Conservation (phyloP, 305 asterid genomes). For the Solanum hybrid region DNA sequence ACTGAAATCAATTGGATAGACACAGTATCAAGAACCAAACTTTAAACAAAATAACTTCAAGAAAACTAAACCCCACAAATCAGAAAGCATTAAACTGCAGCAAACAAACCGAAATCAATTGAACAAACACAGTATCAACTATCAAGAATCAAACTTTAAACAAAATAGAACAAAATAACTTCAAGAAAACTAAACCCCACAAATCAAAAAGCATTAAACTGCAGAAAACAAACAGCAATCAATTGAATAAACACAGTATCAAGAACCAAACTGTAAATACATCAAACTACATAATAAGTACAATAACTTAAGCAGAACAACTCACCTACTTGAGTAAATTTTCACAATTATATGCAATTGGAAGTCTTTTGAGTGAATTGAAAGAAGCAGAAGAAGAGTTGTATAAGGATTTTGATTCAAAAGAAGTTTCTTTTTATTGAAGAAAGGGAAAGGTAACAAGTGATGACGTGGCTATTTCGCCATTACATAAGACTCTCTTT, state of each 20-base stretch:
- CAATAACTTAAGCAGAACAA: not conserved
- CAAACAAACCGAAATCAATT: not conserved
- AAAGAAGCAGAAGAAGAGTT: not conserved
- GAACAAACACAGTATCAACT: not conserved
- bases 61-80: not conserved
- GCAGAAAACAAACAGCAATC: not conserved
- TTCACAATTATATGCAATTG: not conserved
- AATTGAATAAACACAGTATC: not conserved
- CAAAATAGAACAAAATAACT: not conserved
- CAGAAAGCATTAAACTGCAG: not conserved
- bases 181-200: not conserved
- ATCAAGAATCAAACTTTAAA: not conserved
- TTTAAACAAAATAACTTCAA: not conserved
- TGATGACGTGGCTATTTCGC: slow-evolving; percentile 13
- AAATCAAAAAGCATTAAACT: not conserved
- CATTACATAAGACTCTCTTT: not conserved
- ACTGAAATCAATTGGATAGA: not conserved
- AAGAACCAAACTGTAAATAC: not conserved
- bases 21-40: not conserved
- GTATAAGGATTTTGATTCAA: not conserved
- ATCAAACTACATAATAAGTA: not conserved
- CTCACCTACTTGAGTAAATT: not conserved
- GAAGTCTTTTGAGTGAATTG: not conserved
- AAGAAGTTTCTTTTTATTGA: slow-evolving; percentile 3
- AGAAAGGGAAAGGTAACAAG: slow-evolving; percentile 9